A percentile compares a stretch with the other conserved stretches of the same genome.
phyloP scores from a whole-genome alignment of 345 rosid genomes.

The Melaleuca alternifolia region DNA sequence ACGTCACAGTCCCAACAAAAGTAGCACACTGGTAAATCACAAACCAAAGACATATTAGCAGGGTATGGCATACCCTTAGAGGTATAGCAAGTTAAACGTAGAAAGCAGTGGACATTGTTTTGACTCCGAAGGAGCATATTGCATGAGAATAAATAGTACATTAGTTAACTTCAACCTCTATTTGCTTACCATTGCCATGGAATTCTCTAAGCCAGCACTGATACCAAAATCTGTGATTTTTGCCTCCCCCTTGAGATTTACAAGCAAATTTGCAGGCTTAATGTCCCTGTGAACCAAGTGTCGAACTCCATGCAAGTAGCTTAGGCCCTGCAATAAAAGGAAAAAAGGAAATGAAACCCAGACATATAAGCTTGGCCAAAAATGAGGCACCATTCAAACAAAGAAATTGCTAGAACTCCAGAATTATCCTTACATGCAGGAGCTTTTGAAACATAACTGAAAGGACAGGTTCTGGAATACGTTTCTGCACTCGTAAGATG shows the following conservation, averaged over 20 bases:
- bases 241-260: slow-evolving; percentile 91
- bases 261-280: slow-evolving; percentile 92
- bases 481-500: slow-evolving; percentile 44
- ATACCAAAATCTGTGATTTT: slow-evolving; percentile 97
- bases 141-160: not conserved
- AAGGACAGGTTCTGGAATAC: slow-evolving; percentile 81
- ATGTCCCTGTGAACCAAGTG: slow-evolving; percentile 96
- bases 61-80: not conserved
- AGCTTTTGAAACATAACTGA: slow-evolving; percentile 83
- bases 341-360: not conserved
- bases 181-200: slow-evolving; percentile 84
- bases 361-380: slow-evolving; percentile 4
- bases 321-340: slow-evolving; percentile 43
- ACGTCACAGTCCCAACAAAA: slow-evolving; percentile 97
- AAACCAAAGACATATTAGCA: slow-evolving; percentile 8
- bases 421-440: slow-evolving; percentile 36
- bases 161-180: not conserved
- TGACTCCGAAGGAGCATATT: not conserved
- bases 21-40: slow-evolving; percentile 74
- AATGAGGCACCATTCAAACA: not conserved
- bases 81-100: not conserved
- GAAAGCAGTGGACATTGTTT: not conserved
- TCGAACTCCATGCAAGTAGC: slow-evolving; percentile 82
- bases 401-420: not conserved
- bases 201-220: slow-evolving; percentile 93